Conservation (phyloP, 306 rosid genomes). For the Boehmeria nivea region DNA sequence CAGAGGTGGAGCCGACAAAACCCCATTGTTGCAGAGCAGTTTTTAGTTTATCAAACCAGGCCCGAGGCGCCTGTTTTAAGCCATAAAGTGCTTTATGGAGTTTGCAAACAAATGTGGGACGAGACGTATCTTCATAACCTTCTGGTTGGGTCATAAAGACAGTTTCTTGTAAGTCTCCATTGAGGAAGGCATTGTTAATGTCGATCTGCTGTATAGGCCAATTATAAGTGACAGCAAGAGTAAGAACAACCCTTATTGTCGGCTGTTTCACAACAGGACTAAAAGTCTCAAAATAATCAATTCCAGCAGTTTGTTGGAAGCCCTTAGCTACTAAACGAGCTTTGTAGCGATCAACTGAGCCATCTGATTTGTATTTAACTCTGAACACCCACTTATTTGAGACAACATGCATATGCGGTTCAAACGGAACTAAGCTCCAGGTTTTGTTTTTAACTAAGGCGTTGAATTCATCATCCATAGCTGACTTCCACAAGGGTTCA, state of each 20-base stretch:
- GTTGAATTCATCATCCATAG: neutral
- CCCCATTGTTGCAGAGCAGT: neutral
- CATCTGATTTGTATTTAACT: neutral
- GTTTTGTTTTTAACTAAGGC: neutral
- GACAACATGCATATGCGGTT: neutral
- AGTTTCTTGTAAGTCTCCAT: neutral
- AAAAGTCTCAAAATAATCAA: too few relatives aligned
- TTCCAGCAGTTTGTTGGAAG: too few relatives aligned
- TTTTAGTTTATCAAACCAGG: neutral
- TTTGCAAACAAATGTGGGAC: neutral
- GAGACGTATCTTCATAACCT: neutral
- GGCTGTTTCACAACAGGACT: too few relatives aligned
- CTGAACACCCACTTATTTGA: neutral
- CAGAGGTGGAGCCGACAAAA: neutral
- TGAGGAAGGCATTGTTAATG: neutral
- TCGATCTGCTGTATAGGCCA: too few relatives aligned
- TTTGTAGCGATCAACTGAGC: too few relatives aligned
- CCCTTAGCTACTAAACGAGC: too few relatives aligned
- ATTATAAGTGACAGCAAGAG: too few relatives aligned
- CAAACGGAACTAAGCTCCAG: neutral
- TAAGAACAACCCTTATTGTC: too few relatives aligned
- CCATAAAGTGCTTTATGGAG: neutral
- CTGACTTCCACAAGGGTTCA: neutral
- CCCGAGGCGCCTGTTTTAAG: neutral
- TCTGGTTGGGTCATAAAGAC: neutral